Evolutionary conservation across 2,329 filamentous ascomycete species (phyloP).

Genomic region (Cordyceps fumosorosea): DNA sequence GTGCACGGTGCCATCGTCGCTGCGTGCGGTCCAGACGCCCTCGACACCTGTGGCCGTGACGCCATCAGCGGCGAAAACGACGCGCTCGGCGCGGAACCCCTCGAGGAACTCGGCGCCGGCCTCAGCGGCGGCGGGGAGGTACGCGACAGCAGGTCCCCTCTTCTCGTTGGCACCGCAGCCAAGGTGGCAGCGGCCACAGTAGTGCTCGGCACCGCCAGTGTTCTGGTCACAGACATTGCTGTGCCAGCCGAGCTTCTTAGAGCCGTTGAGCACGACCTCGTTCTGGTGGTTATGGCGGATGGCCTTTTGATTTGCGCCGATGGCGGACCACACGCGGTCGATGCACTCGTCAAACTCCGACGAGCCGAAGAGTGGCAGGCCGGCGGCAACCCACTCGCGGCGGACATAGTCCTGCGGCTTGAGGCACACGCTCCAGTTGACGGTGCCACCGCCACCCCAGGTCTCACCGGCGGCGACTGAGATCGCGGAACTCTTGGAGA

Average conservation of each 20-base stretch:
- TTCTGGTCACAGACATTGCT: slow-evolving; percentile 72
- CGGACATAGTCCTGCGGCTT: slow-evolving; percentile 69
- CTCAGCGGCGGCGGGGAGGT: slow-evolving; percentile 70
- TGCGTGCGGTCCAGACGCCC: slow-evolving; percentile 70
- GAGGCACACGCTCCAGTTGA: slow-evolving; percentile 72
- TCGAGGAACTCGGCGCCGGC: slow-evolving; percentile 79
- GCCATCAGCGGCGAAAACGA: slow-evolving; percentile 58
- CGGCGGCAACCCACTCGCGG: slow-evolving; percentile 68
- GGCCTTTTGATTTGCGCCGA: slow-evolving; percentile 63
- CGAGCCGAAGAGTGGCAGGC: slow-evolving; percentile 67
- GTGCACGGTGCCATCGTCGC: slow-evolving; percentile 51
- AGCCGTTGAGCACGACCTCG: slow-evolving; percentile 65
- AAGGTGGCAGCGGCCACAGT: slow-evolving; percentile 60
- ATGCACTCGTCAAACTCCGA: slow-evolving; percentile 69
- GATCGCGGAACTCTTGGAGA: slow-evolving; percentile 51
- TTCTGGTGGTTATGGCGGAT: slow-evolving; percentile 71
- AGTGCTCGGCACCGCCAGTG: slow-evolving; percentile 64
- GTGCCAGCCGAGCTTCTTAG: slow-evolving; percentile 64
- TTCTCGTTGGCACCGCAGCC: slow-evolving; percentile 65
- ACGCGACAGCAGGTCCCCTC: slow-evolving; percentile 69
- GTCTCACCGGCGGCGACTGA: slow-evolving; percentile 60
- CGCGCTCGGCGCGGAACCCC: slow-evolving; percentile 64
- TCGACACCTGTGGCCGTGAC: slow-evolving; percentile 62
- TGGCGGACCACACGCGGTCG: slow-evolving; percentile 69
- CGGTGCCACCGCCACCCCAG: slow-evolving; percentile 80